Evolutionary conservation across 495 filamentous ascomycete species (phyloP).

Genomic region (Penicillium manginii): DNA sequence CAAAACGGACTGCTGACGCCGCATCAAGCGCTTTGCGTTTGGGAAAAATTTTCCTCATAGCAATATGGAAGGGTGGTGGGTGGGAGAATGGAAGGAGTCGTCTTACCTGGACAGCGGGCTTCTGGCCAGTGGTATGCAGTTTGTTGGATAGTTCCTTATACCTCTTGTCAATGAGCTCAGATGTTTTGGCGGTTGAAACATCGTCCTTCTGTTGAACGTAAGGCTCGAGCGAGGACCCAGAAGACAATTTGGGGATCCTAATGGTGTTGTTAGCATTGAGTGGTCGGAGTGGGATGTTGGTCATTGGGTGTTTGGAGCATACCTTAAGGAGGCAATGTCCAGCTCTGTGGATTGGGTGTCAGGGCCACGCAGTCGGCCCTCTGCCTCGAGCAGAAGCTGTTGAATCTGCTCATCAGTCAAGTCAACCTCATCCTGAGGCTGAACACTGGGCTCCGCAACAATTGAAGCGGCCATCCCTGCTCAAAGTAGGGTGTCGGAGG

Average conservation of each 20-base stretch:
- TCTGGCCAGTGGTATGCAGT: slow-evolving; percentile 41
- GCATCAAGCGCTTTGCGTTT: slow-evolving; percentile 63
- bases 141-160: slow-evolving; percentile 48
- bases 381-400: slow-evolving; percentile 66
- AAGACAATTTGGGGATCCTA: slow-evolving; percentile 49
- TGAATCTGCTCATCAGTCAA: slow-evolving; percentile 61
- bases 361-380: slow-evolving; percentile 54
- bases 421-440: slow-evolving; percentile 26
- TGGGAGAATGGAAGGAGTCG: background rate
- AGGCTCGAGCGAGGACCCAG: slow-evolving; percentile 40
- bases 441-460: slow-evolving; percentile 7
- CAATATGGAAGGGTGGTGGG: slow-evolving; percentile 27
- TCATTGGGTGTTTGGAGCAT: slow-evolving; percentile 2
- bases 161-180: slow-evolving; percentile 45
- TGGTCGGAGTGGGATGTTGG: background rate
- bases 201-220: slow-evolving; percentile 53
- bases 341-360: slow-evolving; percentile 13
- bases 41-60: slow-evolving; percentile 73
- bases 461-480: slow-evolving; percentile 28
- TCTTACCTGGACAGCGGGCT: slow-evolving; percentile 49
- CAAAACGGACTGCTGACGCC: slow-evolving; percentile 73
- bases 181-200: slow-evolving; percentile 50
- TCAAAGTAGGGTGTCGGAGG: slow-evolving; percentile 17
- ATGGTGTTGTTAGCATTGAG: background rate
- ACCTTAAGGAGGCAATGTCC: slow-evolving; percentile 26